Base-by-base conservation (phyloP, 768 basidiomycete species). In the Serendipita sp. region DNA sequence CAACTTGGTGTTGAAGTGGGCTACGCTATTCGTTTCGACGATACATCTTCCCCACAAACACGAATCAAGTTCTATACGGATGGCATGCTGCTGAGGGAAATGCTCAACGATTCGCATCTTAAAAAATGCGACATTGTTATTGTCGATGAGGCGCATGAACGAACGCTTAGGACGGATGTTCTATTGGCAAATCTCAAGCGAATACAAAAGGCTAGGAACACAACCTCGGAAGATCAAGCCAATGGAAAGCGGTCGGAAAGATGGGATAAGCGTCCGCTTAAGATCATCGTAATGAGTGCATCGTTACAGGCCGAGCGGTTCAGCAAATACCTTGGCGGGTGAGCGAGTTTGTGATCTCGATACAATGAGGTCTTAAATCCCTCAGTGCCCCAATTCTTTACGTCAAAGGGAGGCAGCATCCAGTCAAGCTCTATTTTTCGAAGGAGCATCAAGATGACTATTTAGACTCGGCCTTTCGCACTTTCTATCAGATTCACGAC, bases 81-180 rank as follows among this genome's bases (percentile, higher is more conserved):
- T 70, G 96, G 96, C 67, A 97, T 98, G 89, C 85, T 98, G 68
- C 86, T 94, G 47, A 83, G 93, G 47, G 96, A 99, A 78, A 81
- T 94, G 60, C 79, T 94, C 67, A 83, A 81, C 47, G 91, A 94
- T 71, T 78, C 83, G 15, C 72, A 86, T 36, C 78, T 98, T 52
- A 84, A 83, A 63, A 80, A 79, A 65, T 99, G 98, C 75, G 88
- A 88, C 71, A 83, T 93, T 35, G 79, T 99, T 63, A 79, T 98
- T 65, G 85, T 99, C 47, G 96, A 99, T 70, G 96, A 99, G 73
- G 96, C 96, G 0, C 96, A 99, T 74, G 96, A 99, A 72, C 82
- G 96, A 65, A 95, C 92, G 0, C 76, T 99, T 34, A 82, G 94
- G 45, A 99, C 96, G 3, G 96, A 99, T 73, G 78, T 99, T 63